Percentiles rank a stretch among this genome's conserved stretches.
These are phyloP conservation scores for Ascoidea tarda DNA, from an alignment of 805 yeast species.

Conservation along the genomic window DNA sequence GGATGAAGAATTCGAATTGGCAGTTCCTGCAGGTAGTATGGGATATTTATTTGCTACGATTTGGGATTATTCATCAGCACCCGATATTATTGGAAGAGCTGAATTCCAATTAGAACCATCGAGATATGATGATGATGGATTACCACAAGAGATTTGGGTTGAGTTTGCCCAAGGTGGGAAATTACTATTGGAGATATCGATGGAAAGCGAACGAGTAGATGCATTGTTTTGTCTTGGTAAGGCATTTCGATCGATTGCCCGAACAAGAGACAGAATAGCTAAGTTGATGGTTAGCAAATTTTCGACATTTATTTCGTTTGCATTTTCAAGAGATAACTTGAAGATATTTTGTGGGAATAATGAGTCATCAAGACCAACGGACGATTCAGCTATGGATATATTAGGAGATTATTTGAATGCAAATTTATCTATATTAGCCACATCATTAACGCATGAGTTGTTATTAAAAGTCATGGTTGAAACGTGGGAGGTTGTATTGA, in stretches of 20 bases:
- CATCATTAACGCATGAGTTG: slow-evolving; percentile 38
- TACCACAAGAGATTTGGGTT: slow-evolving; percentile 43
- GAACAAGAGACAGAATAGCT: slow-evolving; percentile 54
- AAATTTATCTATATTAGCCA: slow-evolving; percentile 51
- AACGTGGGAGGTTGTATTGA: slow-evolving; percentile 67
- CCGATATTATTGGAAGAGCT: slow-evolving; percentile 48
- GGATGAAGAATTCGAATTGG: slow-evolving; percentile 73
- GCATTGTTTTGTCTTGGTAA: slow-evolving; percentile 72
- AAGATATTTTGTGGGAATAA: slow-evolving; percentile 37
- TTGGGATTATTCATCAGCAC: slow-evolving; percentile 45
- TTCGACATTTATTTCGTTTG: slow-evolving; percentile 43
- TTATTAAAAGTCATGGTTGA: slow-evolving; percentile 55
- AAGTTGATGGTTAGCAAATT: slow-evolving; percentile 64
- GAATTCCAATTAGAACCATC: slow-evolving; percentile 45
- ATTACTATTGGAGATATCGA: slow-evolving; percentile 48
- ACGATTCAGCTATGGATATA: slow-evolving; percentile 49
- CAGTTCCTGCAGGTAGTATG: slow-evolving; percentile 24
- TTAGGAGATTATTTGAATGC: slow-evolving; percentile 61
- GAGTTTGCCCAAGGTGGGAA: slow-evolving; percentile 27
- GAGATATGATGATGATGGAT: slow-evolving; percentile 50
- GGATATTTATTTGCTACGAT: slow-evolving; percentile 42
- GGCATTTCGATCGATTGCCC: slow-evolving; percentile 48
- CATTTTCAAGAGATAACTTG: slow-evolving; percentile 42
- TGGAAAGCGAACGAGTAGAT: slow-evolving; percentile 71
- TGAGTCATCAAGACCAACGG: slow-evolving; percentile 28